Base-by-base conservation (phyloP, 1,139 yeast genomes). In the Nakaseomyces bracarensis region DNA sequence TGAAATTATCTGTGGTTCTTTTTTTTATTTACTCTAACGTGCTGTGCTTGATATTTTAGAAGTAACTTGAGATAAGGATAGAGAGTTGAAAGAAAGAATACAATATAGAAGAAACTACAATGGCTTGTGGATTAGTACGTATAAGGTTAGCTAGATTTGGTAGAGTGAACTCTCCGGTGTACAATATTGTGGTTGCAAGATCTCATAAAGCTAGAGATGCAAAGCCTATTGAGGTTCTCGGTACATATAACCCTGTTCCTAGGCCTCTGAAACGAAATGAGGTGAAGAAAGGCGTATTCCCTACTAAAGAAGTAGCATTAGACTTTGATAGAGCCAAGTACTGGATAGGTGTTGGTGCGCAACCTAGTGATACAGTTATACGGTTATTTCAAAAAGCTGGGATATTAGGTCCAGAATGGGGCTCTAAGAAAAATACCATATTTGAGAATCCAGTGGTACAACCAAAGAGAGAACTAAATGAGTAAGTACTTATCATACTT, bases 331-430 rank as follows among this genome's bases (percentile, higher is more conserved):
- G 96, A 52, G 78, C 96, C n/a, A 86, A 86, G 63, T 93, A 91
- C 66, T 91, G 99, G 99, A 68, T 91, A 36, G 96, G 96, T 57
- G 95, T 86, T 13, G 99, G 99, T n/a, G 98, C 97, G 1, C 95
- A 84, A 60, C 95, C 96, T 3, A 79, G 93, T 26, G 89, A 83
- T 36, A 71, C 93, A 4, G 95, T 89, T 10, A 74, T 79, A 4
- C 78, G 78, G 53, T 67, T 91, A 47, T 75, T 91, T 61, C 81
- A 80, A 57, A 85, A 84, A 62, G 86, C 86, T 3, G 86, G 87
- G 3, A 68, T 82, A 41, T 71, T 89, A 54, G 83, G 85, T 22
- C 79, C 76, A 43, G 74, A 72, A 49, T 84, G 94, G 94, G 28
- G 38, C 6, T 23, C 33, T 5, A 43, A 44, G 25, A 39, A 42